These are phyloP conservation scores for Albizia julibrissin DNA, from an alignment of 306 rosid genomes.

Conservation along the genomic window DNA sequence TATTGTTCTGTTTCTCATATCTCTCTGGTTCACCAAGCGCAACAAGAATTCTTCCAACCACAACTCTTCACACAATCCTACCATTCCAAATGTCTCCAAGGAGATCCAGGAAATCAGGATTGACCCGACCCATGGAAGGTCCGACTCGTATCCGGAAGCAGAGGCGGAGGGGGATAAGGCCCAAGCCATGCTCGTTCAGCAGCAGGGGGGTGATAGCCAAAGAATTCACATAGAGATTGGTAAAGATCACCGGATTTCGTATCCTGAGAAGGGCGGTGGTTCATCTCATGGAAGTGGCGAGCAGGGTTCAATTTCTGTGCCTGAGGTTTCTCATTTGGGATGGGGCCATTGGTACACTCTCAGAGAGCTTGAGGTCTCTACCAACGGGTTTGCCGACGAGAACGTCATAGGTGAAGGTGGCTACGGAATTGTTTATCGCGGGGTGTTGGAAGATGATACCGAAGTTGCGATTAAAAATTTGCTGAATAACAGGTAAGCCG, in stretches of 20 bases:
- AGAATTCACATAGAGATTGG: constrained; percentile 21
- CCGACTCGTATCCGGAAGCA: constrained; percentile 42
- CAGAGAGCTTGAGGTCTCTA: constrained; percentile 83
- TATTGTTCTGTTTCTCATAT: constrained; percentile 1
- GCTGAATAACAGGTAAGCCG: constrained; percentile 74
- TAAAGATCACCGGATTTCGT: constrained; percentile 15
- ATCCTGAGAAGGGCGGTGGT: constrained; percentile 27
- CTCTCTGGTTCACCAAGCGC: constrained; percentile 20
- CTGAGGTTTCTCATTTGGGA: constrained; percentile 86
- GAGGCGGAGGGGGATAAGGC: neutral
- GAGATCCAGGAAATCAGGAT: constrained; percentile 68
- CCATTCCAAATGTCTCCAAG: constrained; percentile 45
- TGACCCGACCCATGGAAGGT: constrained; percentile 59
- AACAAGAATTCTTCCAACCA: neutral
- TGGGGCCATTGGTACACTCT: constrained; percentile 95
- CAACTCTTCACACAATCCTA: neutral
- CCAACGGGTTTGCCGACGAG: constrained; percentile 69
- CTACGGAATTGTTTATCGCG: constrained; percentile 79
- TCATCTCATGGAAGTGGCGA: constrained; percentile 47
- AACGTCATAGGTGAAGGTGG: constrained; percentile 85
- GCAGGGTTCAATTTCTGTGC: constrained; percentile 34
- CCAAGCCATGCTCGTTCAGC: constrained; percentile 3
- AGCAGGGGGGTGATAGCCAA: neutral
- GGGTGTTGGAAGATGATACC: constrained; percentile 67
- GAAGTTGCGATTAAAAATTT: constrained; percentile 84